Base-by-base conservation (phyloP, 768 basidiomycete species). In the Boletus subparvulus region DNA sequence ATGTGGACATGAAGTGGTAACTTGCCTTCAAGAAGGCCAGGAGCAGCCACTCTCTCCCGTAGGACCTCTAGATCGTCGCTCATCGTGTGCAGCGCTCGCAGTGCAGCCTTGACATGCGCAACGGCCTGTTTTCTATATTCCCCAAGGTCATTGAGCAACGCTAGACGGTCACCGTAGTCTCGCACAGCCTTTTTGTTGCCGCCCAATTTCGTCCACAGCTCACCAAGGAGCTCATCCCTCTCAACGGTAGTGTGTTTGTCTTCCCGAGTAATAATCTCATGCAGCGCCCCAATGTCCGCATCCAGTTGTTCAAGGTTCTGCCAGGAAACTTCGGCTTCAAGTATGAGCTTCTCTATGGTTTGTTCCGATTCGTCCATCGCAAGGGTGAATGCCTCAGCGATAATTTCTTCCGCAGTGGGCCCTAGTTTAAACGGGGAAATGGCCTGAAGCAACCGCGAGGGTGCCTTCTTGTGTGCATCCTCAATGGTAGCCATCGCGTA, bases 11-110 rank as follows among this genome's bases (percentile, higher is more conserved):
- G 84, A 5, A 87, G 74, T 5, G 89, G 87, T 16, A 90, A 76
- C 41, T 73, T 74, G n/a, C 80, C 70, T 6, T 82, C 84, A 12
- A 81, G 68, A 6, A 92, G 70, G 48, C 84, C 83, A 2, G 90
- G 89, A 33, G 83, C 80, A 5, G 87, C 80, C 2, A 89, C 87
- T 17, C 86, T 76, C 65, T 89, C 86, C 58, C 90, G 77, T 57
- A 92, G 71, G 43, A 89, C 88, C 65, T 89, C 88, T 77, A 92
- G 83, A 59, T 91, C 88, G 36, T 81, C 84, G 60, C 81, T 82
- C 83, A 91, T 81, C 39, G 75, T 74, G 30, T 82, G 72, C 58
- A 92, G 71, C 11, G 83, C 77, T 50, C 85, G 83, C 62, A 88
- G 65, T 14, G 87, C 81, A 0, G 81, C 82, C 33, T 78, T 79